Percentiles rank a stretch among this genome's conserved stretches.
Conservation (phyloP, 2,329 filamentous ascomycete genomes). For the Penicillium sp. region DNA sequence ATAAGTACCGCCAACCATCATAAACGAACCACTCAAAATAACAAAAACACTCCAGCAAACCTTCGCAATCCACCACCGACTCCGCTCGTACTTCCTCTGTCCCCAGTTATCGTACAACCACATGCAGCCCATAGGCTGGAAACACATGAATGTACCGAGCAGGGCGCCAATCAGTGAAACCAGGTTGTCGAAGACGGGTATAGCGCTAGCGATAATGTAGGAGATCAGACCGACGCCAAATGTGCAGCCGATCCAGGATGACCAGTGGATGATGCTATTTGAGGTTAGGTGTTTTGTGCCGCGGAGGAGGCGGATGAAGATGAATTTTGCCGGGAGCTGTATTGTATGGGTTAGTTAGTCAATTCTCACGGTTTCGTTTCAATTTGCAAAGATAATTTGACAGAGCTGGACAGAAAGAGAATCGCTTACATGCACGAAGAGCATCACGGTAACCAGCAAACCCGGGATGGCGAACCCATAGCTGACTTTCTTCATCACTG, state of each 20-base stretch:
- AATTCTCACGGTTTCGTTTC: neutral
- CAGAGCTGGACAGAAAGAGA: neutral
- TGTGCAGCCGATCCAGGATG: slow-evolving; percentile 19
- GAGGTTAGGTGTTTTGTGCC: slow-evolving; percentile 18
- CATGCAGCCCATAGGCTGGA: slow-evolving; percentile 40
- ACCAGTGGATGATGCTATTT: slow-evolving; percentile 21
- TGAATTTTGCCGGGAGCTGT: slow-evolving; percentile 19
- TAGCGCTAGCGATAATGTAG: slow-evolving; percentile 24
- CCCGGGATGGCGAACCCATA: slow-evolving; percentile 39
- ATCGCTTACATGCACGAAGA: slow-evolving; percentile 21
- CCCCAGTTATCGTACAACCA: slow-evolving; percentile 44
- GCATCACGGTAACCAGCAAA: slow-evolving; percentile 24
- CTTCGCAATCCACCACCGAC: slow-evolving; percentile 16
- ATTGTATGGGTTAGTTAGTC: neutral
- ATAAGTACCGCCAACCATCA: slow-evolving; percentile 47
- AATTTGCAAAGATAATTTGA: neutral
- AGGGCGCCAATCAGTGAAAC: slow-evolving; percentile 24
- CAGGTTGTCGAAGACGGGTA: slow-evolving; percentile 22
- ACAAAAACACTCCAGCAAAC: slow-evolving; percentile 32
- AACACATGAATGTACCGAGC: slow-evolving; percentile 20
- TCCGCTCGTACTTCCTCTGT: slow-evolving; percentile 15
- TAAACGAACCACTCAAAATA: slow-evolving; percentile 38
- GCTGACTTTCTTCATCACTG: slow-evolving; percentile 41
- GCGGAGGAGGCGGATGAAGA: slow-evolving; percentile 19
- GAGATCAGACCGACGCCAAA: slow-evolving; percentile 14